Evolutionary conservation across 1,284 basidiomycete species (phyloP).

Genomic region (Rugosomyces carneus): DNA sequence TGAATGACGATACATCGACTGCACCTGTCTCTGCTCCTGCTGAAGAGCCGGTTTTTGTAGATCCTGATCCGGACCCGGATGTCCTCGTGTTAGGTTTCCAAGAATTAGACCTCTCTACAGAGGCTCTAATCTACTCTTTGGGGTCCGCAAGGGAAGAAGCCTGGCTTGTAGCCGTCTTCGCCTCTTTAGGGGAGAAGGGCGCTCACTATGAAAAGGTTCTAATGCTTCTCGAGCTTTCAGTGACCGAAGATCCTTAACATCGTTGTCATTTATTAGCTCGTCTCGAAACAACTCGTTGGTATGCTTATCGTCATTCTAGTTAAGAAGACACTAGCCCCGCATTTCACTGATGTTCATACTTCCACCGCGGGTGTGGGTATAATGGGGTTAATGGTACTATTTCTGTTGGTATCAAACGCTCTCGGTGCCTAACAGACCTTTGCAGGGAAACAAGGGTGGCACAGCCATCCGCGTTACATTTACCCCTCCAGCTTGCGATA

Average conservation of each 20-base stretch:
- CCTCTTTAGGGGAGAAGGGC: conserved; percentile 62
- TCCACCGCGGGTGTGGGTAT: conserved; percentile 59
- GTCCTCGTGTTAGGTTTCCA: conserved; percentile 68
- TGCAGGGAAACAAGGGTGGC: conserved; percentile 72
- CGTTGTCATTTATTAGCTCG: conserved; percentile 37
- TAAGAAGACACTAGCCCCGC: conserved; percentile 42
- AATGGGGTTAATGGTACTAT: conserved; percentile 63
- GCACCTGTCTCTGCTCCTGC: not conserved
- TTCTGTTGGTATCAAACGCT: not conserved
- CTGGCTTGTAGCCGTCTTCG: conserved; percentile 59
- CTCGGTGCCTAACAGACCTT: not conserved
- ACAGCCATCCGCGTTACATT: conserved; percentile 56
- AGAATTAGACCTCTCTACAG: conserved; percentile 69
- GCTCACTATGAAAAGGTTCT: conserved; percentile 59
- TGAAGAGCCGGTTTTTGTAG: conserved; percentile 14
- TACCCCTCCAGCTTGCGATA: conserved; percentile 31
- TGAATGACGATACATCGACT: not conserved
- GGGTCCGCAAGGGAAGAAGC: conserved; percentile 59
- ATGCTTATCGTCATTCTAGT: conserved; percentile 65
- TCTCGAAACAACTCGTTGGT: conserved; percentile 71
- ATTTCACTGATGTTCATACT: conserved; percentile 48
- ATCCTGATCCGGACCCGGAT: conserved; percentile 46
- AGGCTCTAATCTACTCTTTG: conserved; percentile 63
- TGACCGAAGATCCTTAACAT: not conserved
- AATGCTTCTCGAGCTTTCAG: not conserved